Conservation (phyloP, 345 rosid species). For the Orychophragmus violaceus region DNA sequence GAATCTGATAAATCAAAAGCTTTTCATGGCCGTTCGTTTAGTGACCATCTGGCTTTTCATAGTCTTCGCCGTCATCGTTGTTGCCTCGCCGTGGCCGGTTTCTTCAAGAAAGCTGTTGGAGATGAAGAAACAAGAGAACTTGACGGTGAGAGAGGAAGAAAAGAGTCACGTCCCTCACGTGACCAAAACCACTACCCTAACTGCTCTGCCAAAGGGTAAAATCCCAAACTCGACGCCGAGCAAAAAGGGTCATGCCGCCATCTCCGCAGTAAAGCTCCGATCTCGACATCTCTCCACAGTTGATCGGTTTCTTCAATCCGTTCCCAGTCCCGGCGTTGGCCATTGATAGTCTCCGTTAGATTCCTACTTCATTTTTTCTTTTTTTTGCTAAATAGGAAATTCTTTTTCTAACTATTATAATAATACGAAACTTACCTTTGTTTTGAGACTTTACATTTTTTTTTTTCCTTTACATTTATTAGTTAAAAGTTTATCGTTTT, state of each 20-base stretch:
- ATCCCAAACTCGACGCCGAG: conserved; percentile 59
- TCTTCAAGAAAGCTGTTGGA: conserved; percentile 45
- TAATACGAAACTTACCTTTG: too few relatives aligned
- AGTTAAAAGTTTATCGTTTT: not conserved
- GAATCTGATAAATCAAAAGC: not conserved
- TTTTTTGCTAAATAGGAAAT: not conserved
- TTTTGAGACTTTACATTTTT: too few relatives aligned
- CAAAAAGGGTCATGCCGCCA: conserved; percentile 52
- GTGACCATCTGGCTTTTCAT: conserved; percentile 8
- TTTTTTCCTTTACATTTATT: too few relatives aligned
- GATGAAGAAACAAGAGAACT: not conserved
- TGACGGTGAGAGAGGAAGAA: conserved; percentile 26
- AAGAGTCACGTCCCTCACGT: conserved; percentile 37
- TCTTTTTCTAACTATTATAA: too few relatives aligned
- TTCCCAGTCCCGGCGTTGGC: conserved; percentile 89
- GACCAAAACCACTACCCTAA: conserved; percentile 24
- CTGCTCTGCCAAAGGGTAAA: conserved; percentile 59
- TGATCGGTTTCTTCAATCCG: conserved; percentile 60
- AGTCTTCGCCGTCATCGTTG: conserved; percentile 32
- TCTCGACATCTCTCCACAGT: conserved; percentile 52
- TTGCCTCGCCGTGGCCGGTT: conserved; percentile 25
- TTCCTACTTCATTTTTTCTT: not conserved
- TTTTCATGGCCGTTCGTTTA: conserved; percentile 42
- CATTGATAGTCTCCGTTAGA: conserved; percentile 28
- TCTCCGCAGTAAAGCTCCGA: conserved; percentile 43